Evolutionary conservation across 768 basidiomycete species (phyloP), one percentile per base, ranked within the genome.

Genomic region (Leucogyrophana mollusca): DNA sequence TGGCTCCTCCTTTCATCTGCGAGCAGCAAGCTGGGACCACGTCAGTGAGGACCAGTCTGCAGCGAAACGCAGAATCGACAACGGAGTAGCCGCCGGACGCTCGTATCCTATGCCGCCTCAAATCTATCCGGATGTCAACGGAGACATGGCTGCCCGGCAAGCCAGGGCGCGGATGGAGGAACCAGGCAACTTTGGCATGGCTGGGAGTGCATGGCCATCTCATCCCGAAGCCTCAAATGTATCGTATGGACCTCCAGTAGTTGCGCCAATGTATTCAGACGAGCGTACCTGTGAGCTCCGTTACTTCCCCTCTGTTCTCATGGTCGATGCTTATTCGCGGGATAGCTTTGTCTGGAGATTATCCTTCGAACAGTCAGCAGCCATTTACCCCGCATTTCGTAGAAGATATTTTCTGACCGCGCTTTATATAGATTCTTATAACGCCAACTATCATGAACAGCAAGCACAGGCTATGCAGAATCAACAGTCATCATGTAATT

Each of bases 21-120:
- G 80, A 33, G 78, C 81, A 9, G 84, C 84, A 4, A 80, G 65
- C 56, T 85, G 84, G 82, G 74, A 73, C 22, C 59, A 53, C 43
- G 66, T 53, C 38, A 64, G 54, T 41, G 70, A 66, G 51, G 64
- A 58, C 61, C 66, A 61, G 53, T 70, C 61, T 21, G 63, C 68
- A 38, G 56, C 60, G 40, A 64, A 67, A 27, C 66, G 67, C 47
- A 67, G 62, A 52, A 53, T 59, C 47, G 70, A 70, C 37, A 51
- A 55, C 45, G 68, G 67, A 7, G 52, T 60, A 39, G 51, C 59
- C 46, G 50, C 58, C 55, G 49, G 52, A 67, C 61, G 58, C 64
- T 64, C 59, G 64, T 67, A 64, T 52, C 65, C 52, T 55, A 59
- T 59, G 56, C 64, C 58, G 21, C 53, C 48, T 39, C 58, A 64